Base-by-base conservation (phyloP, 805 yeast species). In the Ogataea corticis region DNA sequence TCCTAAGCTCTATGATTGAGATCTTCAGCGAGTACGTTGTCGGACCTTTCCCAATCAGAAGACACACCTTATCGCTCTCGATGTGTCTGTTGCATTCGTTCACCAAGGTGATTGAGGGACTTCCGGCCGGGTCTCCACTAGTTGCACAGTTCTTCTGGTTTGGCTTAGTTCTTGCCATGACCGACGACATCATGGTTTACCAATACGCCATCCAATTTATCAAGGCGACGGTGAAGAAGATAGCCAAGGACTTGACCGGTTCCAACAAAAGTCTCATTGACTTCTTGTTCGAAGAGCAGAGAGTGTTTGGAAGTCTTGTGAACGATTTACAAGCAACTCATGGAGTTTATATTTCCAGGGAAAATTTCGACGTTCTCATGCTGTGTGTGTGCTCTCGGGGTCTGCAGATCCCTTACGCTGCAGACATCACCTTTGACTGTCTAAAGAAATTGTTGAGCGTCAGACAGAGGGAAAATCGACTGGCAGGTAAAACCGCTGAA, bases 321-420 rank as follows among this genome's bases (percentile, higher is more conserved):
- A 54, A 57, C 1, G 63, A 66, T 4, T 63, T 73, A 49, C 91
- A 85, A 53, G 45, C 51, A 0, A 16, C 62, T 11, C 69, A 69
- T 46, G 70, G 66, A 3, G 56, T 78, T 7, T 53, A 53, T 9
- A 62, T 82, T 45, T 66, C 69, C 0, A 60, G 59, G 27, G 66
- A 66, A 2, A 82, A 77, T 55, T 73, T 83, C 51, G 80, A 83
- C 45, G 70, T 72, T 23, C 69, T 79, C 15, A 58, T 84, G 29
- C 60, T 79, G 25, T 67, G 70, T 35, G 56, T 76, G 16, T 63
- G 79, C 15, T 68, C 77, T 3, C 81, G 76, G 56, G 92, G 91
- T 0, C 61, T 84, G 33, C 74, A 77, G 30, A 63, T 79, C 7
- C 80, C 88, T 7, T 80, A 77, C 45, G 70, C 83, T 16, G 76